Evolutionary conservation across 306 rosid species (phyloP).

Genomic region (Trichosanthes truncata): DNA sequence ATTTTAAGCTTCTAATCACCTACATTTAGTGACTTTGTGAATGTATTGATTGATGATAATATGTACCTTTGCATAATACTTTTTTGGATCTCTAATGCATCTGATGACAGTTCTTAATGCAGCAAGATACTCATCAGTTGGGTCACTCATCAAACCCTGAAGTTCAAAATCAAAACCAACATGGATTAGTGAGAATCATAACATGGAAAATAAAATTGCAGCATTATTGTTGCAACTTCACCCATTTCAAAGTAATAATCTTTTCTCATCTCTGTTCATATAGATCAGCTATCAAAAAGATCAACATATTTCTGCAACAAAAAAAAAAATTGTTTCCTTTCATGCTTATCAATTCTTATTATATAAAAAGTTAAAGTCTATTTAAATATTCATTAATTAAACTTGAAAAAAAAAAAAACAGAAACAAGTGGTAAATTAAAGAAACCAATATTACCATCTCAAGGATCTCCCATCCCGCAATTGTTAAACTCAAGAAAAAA

Average conservation of each 20-base stretch:
- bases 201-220: neutral
- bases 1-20: neutral
- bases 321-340: too few species aligned
- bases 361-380: too few species aligned
- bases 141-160: constrained; percentile 23
- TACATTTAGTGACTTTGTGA: neutral
- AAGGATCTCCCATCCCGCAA: too few species aligned
- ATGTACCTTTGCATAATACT: constrained; percentile 39
- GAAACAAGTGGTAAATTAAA: too few species aligned
- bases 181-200: neutral
- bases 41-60: neutral
- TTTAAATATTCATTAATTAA: too few species aligned
- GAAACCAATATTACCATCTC: too few species aligned
- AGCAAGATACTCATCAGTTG: constrained; percentile 24
- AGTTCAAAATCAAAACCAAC: neutral
- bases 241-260: neutral
- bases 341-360: too few species aligned
- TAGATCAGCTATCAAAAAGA: too few species aligned
- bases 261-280: too few species aligned
- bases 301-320: too few species aligned
- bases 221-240: neutral
- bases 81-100: constrained; percentile 31
- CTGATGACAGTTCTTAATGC: constrained; percentile 26
- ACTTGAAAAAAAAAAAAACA: too few species aligned
- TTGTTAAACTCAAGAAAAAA: too few species aligned